Base-by-base conservation (phyloP, 257 asterid species). In the Fraxinus quadrangulata region DNA sequence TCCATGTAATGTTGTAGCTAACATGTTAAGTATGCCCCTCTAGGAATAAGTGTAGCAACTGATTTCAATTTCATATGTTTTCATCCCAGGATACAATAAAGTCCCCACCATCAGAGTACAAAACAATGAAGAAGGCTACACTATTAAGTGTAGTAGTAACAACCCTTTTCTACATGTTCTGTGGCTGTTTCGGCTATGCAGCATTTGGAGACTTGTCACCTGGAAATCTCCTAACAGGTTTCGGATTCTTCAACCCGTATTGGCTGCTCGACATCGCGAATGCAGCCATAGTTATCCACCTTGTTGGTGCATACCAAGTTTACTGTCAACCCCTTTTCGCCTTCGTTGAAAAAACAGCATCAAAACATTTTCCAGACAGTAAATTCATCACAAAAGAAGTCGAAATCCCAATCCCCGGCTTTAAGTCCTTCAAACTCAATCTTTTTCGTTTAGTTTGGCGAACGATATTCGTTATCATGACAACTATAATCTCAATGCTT, bases 281-380 rank as follows among this genome's bases (percentile, higher is more conserved):
- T 17, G 51, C 78, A 0, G 83, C 83, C 69, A 83, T 83, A 6
- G 80, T 79, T 67, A 78, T 83, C 40, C 86, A 83, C 70, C 86
- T 83, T 26, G 72, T 83, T 0, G 86, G 83, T 45, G 83, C 83
- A 33, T 79, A 83, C 79, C 86, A 83, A 79, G 86, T 79, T 71
- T 83, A 70, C 81, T 76, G 83, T n/a, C 86, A 83, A 72, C 86
- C 86, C 42, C 75, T 83, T 26, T 83, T 70, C n/a, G 83, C 86
- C 7, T 83, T 78, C 17, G 75, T 83, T 6, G 86, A 83, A 56
- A 76, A 83, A 63, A 71, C 78, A 34, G 66, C 78, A 54, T 0
- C 54, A 39, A 59, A 37, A 9, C 37, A 79, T 70, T 79, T 49
- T 68, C 86, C 86, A 23, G 21, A 67, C 17, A 83, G 71, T 16